These are phyloP conservation scores for Suillus americanus DNA, from an alignment of 768 basidiomycete species.

Conservation along the genomic window DNA sequence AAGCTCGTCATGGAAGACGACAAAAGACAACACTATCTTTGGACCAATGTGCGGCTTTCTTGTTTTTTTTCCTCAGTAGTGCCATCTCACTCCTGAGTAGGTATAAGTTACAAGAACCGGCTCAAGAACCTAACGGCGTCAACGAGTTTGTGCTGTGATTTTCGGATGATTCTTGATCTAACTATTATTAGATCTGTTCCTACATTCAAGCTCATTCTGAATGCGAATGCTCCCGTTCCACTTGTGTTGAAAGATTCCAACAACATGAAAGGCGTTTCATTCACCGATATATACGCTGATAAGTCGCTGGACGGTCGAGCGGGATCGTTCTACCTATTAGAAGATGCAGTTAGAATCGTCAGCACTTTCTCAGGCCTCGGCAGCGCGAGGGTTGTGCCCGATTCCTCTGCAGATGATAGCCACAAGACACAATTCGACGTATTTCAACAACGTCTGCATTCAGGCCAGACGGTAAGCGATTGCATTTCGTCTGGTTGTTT, in stretches of 20 bases:
- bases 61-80: background rate
- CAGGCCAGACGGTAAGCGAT: slow-evolving; percentile 52
- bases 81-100: background rate
- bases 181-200: slow-evolving; percentile 22
- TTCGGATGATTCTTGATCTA: background rate
- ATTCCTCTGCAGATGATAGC: slow-evolving; percentile 38
- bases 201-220: slow-evolving; percentile 49
- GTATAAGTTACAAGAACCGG: slow-evolving; percentile 1
- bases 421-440: slow-evolving; percentile 48
- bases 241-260: slow-evolving; percentile 44
- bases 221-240: slow-evolving; percentile 50
- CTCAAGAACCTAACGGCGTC: background rate
- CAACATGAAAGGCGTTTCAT: slow-evolving; percentile 30
- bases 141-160: slow-evolving; percentile 21
- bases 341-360: slow-evolving; percentile 50
- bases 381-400: slow-evolving; percentile 45
- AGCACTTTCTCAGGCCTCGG: slow-evolving; percentile 52
- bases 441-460: slow-evolving; percentile 49
- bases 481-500: background rate
- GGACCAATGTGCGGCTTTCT: slow-evolving; percentile 54
- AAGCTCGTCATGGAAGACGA: slow-evolving; percentile 34
- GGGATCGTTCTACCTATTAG: slow-evolving; percentile 58
- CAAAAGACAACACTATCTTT: slow-evolving; percentile 49
- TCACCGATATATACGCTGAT: slow-evolving; percentile 39
- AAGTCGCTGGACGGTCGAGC: slow-evolving; percentile 42